A percentile compares a stretch with the other conserved stretches of the same genome.
Conservation (phyloP, 2,329 filamentous ascomycete genomes). For the Fusarium chuoi region DNA sequence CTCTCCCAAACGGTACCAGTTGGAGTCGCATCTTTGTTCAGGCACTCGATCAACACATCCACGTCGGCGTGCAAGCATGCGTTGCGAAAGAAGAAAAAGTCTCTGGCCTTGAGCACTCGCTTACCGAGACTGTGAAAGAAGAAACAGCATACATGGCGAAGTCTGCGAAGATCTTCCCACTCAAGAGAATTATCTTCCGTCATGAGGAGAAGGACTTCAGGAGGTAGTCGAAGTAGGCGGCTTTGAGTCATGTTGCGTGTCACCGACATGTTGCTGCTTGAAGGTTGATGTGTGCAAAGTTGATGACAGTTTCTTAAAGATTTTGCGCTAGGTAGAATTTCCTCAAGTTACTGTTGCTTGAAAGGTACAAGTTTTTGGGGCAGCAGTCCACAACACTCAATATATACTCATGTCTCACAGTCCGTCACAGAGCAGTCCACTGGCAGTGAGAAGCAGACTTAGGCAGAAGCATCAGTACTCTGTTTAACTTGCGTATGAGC, state of each 20-base stretch:
- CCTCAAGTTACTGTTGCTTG: neutral
- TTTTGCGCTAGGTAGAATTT: neutral
- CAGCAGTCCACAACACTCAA: neutral
- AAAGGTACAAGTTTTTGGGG: rapidly evolving
- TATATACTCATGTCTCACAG: neutral
- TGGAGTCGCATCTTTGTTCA: neutral
- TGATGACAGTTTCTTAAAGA: neutral
- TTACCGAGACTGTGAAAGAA: neutral
- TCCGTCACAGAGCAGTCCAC: neutral
- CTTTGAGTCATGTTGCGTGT: neutral
- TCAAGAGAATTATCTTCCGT: neutral
- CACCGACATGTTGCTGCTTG: neutral
- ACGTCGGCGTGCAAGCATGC: neutral
- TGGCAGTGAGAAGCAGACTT: neutral
- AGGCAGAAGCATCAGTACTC: no score
- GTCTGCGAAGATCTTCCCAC: neutral
- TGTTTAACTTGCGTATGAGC: neutral
- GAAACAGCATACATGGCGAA: neutral
- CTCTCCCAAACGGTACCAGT: neutral
- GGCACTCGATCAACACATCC: neutral
- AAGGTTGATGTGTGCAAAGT: neutral
- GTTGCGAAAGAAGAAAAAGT: neutral
- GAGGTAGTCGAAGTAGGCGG: neutral
- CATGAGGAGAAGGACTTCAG: neutral
- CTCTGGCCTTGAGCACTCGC: neutral